Evolutionary conservation across 2,329 filamentous ascomycete species (phyloP), one percentile per base, ranked within the genome.

Genomic region (Myriosclerotinia curreyana): DNA sequence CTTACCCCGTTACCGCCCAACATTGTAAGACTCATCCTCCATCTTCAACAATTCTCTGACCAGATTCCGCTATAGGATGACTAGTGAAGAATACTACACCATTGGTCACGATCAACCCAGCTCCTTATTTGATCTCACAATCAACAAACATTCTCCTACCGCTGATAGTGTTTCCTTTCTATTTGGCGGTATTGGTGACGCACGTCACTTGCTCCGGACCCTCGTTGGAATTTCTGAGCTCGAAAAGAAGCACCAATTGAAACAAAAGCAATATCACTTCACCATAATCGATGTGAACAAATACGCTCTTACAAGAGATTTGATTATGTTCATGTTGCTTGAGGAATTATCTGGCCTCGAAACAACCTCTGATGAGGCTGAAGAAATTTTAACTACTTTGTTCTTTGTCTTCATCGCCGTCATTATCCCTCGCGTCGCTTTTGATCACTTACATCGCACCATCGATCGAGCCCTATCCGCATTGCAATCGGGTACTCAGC

Each of bases 271-370:
- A 17, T 68, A 65, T 60, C 67, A 67, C 42, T 48, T 65, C 17
- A 67, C 62, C 2, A 64, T 67, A 25, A 65, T 66, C 34, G 64
- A 68, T 44, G 55, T 67, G 40, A 52, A 58, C 6, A 66, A 66
- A 22, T 64, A 51, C 22, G 62, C 56, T 6, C 22, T 68, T 36
- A 44, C 49, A 12, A 56, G 66, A 36, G 60, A 67, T 51, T 22
- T 68, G n/a, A 36, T 68, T 2, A 20, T 68, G 11, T 65, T 60
- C 4, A 65, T 68, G 64, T 40, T 68, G 8, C 42, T 67, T 15
- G 64, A 68, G 6, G 58, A 67, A n/a, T n/a, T 66, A 14, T 42
- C 54, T 46, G 40, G 28, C 5, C 40, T 58, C 4, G 61, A 63
- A 8, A 22, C 58, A 36, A 44, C 34, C 14, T 60, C 60, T 40